Percentiles rank a stretch among this genome's conserved stretches.
Evolutionary conservation across 2,329 filamentous ascomycete genomes (phyloP).

Genomic region (Epichloe typhina): DNA sequence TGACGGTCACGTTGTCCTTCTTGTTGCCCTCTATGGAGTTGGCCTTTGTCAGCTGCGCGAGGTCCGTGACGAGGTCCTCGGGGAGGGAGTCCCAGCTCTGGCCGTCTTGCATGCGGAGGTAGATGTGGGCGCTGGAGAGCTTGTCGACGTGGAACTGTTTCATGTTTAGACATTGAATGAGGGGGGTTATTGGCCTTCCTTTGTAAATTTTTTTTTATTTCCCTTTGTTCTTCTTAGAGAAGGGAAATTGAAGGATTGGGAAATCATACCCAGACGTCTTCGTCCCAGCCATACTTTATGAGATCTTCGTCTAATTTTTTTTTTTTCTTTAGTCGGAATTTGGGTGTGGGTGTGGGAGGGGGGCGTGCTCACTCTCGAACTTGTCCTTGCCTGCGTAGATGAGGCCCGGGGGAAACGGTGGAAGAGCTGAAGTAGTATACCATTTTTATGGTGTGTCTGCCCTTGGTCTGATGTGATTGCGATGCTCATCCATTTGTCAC

Average conservation of each 20-base stretch:
- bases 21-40: constrained; percentile 99
- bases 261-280: constrained; percentile 61
- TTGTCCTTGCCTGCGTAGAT: constrained; percentile 99
- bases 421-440: constrained; percentile 94
- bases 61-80: constrained; percentile 62
- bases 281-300: constrained; percentile 86
- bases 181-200: no score
- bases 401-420: constrained; percentile 61
- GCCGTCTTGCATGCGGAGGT: constrained; percentile 68
- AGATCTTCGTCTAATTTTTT: constrained; percentile 80
- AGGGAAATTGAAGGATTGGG: neutral
- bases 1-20: constrained; percentile 91
- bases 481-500: no score
- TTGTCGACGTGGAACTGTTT: constrained; percentile 91
- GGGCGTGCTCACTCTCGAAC: constrained; percentile 65
- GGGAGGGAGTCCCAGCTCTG: constrained; percentile 78
- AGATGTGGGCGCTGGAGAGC: constrained; percentile 90
- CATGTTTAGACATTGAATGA: neutral
- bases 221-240: neutral
- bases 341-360: no score
- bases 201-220: no score
- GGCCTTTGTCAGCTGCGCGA: constrained; percentile 95
- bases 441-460: constrained; percentile 37
- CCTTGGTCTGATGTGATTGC: no score
- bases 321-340: neutral